Percentiles rank a stretch among this genome's conserved stretches.
Conservation (phyloP, 2,329 filamentous ascomycete species). For the Penicillium sp. region DNA sequence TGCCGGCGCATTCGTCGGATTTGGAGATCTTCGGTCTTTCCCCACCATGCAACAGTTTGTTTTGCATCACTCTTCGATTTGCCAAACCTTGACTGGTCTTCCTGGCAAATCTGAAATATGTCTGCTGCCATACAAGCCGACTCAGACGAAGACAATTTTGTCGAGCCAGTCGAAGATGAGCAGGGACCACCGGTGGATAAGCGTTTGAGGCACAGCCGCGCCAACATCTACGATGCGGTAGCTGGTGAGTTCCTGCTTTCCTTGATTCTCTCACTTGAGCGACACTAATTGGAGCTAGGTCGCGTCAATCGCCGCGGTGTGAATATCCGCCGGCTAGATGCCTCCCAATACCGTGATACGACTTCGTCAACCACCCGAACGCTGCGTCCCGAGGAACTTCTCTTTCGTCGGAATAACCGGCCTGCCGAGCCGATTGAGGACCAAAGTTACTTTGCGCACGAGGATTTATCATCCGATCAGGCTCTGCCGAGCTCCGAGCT, state of each 20-base stretch:
- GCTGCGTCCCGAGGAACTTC: slow-evolving; percentile 56
- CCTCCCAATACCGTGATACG: slow-evolving; percentile 35
- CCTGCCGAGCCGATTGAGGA: slow-evolving; percentile 52
- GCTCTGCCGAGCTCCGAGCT: slow-evolving; percentile 55
- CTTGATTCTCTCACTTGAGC: not conserved
- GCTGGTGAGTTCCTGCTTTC: slow-evolving; percentile 43
- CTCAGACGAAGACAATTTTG: not conserved
- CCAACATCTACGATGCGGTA: slow-evolving; percentile 57
- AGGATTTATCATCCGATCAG: slow-evolving; percentile 38
- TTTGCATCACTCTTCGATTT: not conserved
- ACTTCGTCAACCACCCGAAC: slow-evolving; percentile 37
- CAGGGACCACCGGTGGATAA: slow-evolving; percentile 11
- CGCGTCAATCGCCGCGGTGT: slow-evolving; percentile 45
- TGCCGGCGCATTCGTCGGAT: slow-evolving; percentile 19
- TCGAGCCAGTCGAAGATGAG: not conserved
- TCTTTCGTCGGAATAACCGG: slow-evolving; percentile 52
- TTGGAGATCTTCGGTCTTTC: not conserved
- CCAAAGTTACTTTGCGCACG: slow-evolving; percentile 55
- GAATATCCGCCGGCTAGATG: slow-evolving; percentile 18
- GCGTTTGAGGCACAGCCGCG: slow-evolving; percentile 29
- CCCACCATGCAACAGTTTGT: not conserved
- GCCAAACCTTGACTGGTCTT: slow-evolving; percentile 7
- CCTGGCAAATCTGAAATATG: slow-evolving; percentile 2
- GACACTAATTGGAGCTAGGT: slow-evolving; percentile 33
- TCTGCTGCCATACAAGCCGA: not conserved